phyloP scores from a whole-genome alignment of 2,329 filamentous ascomycete genomes.

The Ustilaginoidea virens region DNA sequence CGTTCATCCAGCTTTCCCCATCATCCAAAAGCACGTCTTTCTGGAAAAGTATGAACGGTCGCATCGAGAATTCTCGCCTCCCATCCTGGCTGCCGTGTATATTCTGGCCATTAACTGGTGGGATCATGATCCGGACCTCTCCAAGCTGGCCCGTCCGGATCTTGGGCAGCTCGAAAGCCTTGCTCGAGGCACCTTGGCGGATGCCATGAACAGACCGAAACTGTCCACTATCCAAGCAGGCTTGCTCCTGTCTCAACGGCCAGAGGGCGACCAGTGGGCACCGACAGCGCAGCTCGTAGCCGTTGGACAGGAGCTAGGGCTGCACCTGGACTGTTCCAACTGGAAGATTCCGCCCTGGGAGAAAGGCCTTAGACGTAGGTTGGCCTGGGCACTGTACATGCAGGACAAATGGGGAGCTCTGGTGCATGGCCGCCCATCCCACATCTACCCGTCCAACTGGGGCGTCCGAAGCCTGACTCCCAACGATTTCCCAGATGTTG shows the following conservation, averaged over 20 bases:
- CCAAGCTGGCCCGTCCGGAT: conserved; percentile 51
- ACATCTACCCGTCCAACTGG: conserved; percentile 57
- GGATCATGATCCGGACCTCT: conserved; percentile 55
- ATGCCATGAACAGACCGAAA: conserved; percentile 70
- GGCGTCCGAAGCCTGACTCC: conserved; percentile 50
- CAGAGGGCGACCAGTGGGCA: conserved; percentile 67
- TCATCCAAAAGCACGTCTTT: conserved; percentile 69
- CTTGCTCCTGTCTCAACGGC: conserved; percentile 56
- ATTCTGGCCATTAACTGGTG: conserved; percentile 82
- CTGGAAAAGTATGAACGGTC: conserved; percentile 62
- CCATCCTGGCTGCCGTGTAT: conserved; percentile 67
- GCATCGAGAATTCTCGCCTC: conserved; percentile 59
- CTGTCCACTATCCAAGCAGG: conserved; percentile 68
- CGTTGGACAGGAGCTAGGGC: conserved; percentile 70
- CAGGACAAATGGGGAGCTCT: conserved; percentile 85
- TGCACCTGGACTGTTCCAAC: conserved; percentile 72
- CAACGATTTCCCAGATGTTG: conserved; percentile 60
- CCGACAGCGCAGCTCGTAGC: conserved; percentile 79
- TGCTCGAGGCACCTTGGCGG: conserved; percentile 54
- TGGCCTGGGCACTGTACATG: conserved; percentile 88
- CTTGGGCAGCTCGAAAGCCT: conserved; percentile 58
- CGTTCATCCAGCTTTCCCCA: conserved; percentile 68
- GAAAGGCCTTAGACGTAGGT: conserved; percentile 64
- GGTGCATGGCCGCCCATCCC: conserved; percentile 72
- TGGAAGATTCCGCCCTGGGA: conserved; percentile 90